A percentile compares a stretch with the other conserved stretches of the same genome.
phyloP scores from a whole-genome alignment of 1,284 basidiomycete genomes.

The Ustanciosporium gigantosporum region DNA sequence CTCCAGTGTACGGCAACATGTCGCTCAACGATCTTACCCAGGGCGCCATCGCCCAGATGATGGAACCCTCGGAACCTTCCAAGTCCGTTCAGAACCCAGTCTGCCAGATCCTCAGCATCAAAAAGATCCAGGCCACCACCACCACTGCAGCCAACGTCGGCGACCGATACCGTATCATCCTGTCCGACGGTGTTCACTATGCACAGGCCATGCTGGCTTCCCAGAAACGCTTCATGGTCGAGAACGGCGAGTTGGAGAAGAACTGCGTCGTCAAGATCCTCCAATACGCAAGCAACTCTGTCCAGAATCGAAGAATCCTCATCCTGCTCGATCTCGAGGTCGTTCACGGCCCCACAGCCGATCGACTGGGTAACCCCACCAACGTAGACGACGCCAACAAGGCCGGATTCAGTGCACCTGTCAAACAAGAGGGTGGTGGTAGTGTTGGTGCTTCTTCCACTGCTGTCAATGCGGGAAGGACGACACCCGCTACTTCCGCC shows the following conservation, averaged over 20 bases:
- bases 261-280: conserved; percentile 76
- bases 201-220: conserved; percentile 84
- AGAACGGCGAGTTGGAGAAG: conserved; percentile 72
- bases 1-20: too few species aligned
- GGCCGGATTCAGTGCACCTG: conserved; percentile 8
- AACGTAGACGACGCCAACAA: conserved; percentile 41
- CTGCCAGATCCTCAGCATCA: conserved; percentile 58
- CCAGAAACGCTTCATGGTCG: conserved; percentile 78
- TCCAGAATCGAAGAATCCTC: conserved; percentile 78
- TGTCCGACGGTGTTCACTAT: conserved; percentile 58
- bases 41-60: conserved; percentile 53
- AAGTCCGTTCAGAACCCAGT: conserved; percentile 46
- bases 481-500: conserved; percentile 33
- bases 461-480: conserved; percentile 21
- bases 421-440: conserved; percentile 30
- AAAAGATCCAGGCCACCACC: conserved; percentile 50
- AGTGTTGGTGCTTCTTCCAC: conserved; percentile 5
- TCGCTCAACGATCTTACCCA: conserved; percentile 45
- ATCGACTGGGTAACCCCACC: conserved; percentile 51
- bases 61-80: conserved; percentile 41
- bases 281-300: conserved; percentile 79
- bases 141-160: conserved; percentile 37
- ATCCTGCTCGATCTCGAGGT: conserved; percentile 78
- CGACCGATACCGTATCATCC: conserved; percentile 58
- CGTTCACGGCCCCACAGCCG: conserved; percentile 20